phyloP scores from a whole-genome alignment of 805 yeast genomes.

The Saccharomyces paradoxus region DNA sequence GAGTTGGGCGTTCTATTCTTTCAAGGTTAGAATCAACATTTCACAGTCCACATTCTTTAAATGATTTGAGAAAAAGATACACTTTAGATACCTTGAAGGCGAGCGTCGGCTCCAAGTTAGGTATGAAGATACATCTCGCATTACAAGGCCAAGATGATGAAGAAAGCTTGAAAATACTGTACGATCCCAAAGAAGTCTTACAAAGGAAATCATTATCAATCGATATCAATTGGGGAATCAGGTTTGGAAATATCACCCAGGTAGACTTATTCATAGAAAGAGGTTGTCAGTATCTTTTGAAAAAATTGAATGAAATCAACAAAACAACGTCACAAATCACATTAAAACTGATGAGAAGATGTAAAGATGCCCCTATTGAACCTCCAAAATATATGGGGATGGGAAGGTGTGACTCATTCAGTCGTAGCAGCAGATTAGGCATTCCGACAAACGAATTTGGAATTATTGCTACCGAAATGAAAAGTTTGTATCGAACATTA shows the following conservation, averaged over 20 bases:
- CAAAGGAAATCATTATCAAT: slow-evolving; percentile 73
- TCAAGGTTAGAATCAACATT: slow-evolving; percentile 33
- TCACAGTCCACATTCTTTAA: slow-evolving; percentile 23
- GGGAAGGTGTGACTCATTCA: slow-evolving; percentile 65
- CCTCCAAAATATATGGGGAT: slow-evolving; percentile 79
- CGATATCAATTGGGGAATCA: slow-evolving; percentile 85
- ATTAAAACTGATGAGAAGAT: slow-evolving; percentile 57
- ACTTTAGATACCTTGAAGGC: slow-evolving; percentile 33
- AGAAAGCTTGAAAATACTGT: slow-evolving; percentile 42
- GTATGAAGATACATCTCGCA: slow-evolving; percentile 50
- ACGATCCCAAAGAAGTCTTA: slow-evolving; percentile 38
- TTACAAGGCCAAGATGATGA: slow-evolving; percentile 63
- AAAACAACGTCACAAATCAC: slow-evolving; percentile 51
- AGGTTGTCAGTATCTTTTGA: slow-evolving; percentile 51
- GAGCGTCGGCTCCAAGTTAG: slow-evolving; percentile 61
- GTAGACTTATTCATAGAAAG: slow-evolving; percentile 54
- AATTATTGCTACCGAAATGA: slow-evolving; percentile 50
- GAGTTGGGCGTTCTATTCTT: slow-evolving; percentile 48
- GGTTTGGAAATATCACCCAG: slow-evolving; percentile 56
- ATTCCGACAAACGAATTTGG: slow-evolving; percentile 53
- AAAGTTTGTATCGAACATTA: slow-evolving; percentile 46
- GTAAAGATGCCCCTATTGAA: slow-evolving; percentile 58
- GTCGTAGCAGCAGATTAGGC: slow-evolving; percentile 54
- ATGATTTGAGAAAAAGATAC: slow-evolving; percentile 33
- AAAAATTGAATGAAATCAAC: slow-evolving; percentile 41